A percentile compares a stretch with the other conserved stretches of the same genome.
Conservation (phyloP, 1,284 basidiomycete genomes). For the Cryptococcus deneoformans region DNA sequence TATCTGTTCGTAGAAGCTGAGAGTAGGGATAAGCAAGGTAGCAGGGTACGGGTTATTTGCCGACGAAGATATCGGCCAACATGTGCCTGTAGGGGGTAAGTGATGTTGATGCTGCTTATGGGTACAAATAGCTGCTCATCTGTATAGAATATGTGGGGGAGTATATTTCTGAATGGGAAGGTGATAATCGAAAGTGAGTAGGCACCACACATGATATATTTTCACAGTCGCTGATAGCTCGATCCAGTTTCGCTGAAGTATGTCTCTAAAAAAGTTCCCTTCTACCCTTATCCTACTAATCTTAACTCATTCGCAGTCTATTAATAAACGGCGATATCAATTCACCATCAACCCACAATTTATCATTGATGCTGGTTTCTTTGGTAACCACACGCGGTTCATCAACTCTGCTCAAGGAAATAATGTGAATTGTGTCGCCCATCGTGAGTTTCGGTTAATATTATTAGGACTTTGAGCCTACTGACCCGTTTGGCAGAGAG, state of each 20-base stretch:
- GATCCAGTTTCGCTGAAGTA: slow-evolving; percentile 7
- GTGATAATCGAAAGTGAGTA: slow-evolving; percentile 16
- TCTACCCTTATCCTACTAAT: not conserved
- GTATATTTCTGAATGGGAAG: slow-evolving; percentile 7
- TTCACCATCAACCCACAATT: slow-evolving; percentile 10
- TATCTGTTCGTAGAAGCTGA: slow-evolving; percentile 4
- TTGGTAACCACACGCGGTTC: slow-evolving; percentile 14
- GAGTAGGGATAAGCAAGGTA: slow-evolving; percentile 16
- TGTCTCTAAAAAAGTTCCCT: slow-evolving; percentile 1
- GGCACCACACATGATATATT: not conserved
- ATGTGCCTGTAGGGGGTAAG: slow-evolving; percentile 14
- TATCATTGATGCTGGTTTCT: slow-evolving; percentile 14
- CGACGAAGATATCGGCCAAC: slow-evolving; percentile 11
- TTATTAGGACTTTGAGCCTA: not conserved
- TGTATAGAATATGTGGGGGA: slow-evolving; percentile 23
- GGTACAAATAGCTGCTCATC: not conserved
- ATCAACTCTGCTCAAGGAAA: slow-evolving; percentile 15
- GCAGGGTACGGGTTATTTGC: slow-evolving; percentile 25
- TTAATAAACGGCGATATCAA: slow-evolving; percentile 15
- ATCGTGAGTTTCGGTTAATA: slow-evolving; percentile 7
- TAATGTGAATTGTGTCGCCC: slow-evolving; percentile 7
- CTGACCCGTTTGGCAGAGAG: not conserved
- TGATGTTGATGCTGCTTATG: not conserved
- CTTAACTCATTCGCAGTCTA: slow-evolving; percentile 2
- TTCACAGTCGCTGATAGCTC: too few relatives aligned